Conservation (phyloP, 2,329 filamentous ascomycete genomes). For the Aspergillus ibericus region DNA sequence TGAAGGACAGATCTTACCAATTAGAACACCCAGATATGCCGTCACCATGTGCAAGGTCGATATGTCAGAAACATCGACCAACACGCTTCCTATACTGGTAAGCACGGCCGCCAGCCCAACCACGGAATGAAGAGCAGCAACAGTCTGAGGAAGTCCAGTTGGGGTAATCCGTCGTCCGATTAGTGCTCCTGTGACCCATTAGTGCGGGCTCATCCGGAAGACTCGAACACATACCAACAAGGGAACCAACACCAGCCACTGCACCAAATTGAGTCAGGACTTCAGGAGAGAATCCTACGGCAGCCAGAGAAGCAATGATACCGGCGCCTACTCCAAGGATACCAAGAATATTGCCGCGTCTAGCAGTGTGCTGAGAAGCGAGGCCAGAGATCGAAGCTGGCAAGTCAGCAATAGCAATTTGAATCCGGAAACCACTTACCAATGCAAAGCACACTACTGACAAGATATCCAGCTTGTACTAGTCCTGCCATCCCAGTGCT, state of each 20-base stretch:
- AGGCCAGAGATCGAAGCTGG: constrained; percentile 70
- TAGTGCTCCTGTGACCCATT: constrained; percentile 55
- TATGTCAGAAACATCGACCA: constrained; percentile 69
- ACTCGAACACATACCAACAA: constrained; percentile 51
- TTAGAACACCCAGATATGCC: constrained; percentile 81
- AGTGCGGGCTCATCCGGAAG: neutral
- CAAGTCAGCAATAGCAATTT: neutral
- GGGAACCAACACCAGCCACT: constrained; percentile 69
- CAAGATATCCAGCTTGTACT: constrained; percentile 82
- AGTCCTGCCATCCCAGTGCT: constrained; percentile 79
- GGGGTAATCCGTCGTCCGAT: constrained; percentile 87
- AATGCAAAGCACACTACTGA: constrained; percentile 82
- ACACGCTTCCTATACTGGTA: constrained; percentile 83
- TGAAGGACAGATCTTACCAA: constrained; percentile 49
- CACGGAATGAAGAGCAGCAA: constrained; percentile 84
- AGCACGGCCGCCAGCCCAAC: constrained; percentile 85
- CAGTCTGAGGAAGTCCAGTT: constrained; percentile 83
- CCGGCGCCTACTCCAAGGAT: constrained; percentile 82
- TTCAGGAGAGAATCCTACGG: constrained; percentile 76
- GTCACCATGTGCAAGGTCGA: constrained; percentile 81
- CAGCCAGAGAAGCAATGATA: constrained; percentile 77
- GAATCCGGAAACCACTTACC: constrained; percentile 37
- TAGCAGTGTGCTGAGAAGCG: constrained; percentile 77
- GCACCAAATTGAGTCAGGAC: constrained; percentile 77
- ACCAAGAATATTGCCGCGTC: constrained; percentile 81